phyloP scores from a whole-genome alignment of 148 eudicot genomes.

The Rhododendron williamsianum region DNA sequence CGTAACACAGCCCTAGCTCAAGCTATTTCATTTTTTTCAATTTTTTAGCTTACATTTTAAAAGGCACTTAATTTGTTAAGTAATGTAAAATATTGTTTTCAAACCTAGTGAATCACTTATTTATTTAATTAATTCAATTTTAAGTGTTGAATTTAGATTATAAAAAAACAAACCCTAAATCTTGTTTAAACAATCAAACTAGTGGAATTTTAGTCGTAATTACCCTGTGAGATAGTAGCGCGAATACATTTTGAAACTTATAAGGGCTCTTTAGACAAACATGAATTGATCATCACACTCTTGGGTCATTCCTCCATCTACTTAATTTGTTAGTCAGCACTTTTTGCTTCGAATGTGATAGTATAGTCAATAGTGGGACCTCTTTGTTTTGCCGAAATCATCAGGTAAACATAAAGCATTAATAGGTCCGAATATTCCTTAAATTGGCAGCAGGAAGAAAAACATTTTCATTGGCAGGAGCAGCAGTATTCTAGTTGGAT shows the following conservation, averaged over 20 bases:
- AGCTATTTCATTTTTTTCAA: too few species aligned
- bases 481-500: not conserved
- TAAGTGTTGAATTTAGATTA: too few species aligned
- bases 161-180: too few species aligned
- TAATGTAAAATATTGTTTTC: too few species aligned
- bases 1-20: too few species aligned
- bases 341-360: not conserved
- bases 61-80: too few species aligned
- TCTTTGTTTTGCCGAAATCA: not conserved
- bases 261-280: not conserved
- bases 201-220: not conserved
- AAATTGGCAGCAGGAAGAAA: not conserved
- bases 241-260: not conserved
- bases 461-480: not conserved
- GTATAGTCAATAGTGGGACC: not conserved
- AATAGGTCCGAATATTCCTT: not conserved
- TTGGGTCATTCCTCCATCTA: not conserved
- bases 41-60: too few species aligned
- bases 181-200: not conserved
- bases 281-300: not conserved
- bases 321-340: not conserved
- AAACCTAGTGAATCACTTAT: too few species aligned
- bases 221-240: not conserved
- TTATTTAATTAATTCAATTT: too few species aligned
- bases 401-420: not conserved